Base-by-base conservation (phyloP, 345 rosid species). In the Turnera subulata region DNA sequence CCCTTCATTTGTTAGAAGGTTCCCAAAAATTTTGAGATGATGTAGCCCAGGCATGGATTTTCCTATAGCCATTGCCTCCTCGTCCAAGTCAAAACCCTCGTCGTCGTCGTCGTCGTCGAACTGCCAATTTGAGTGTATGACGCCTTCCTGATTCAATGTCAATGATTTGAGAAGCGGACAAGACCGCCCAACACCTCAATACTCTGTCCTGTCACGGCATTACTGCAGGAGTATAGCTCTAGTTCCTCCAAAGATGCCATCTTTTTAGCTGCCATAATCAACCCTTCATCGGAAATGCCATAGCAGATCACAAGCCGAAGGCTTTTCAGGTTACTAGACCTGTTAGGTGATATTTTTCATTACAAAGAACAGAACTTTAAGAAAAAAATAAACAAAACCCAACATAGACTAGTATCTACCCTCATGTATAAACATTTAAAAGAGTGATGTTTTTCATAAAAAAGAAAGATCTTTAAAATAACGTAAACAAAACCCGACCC, bases 211-310 rank as follows among this genome's bases (percentile, higher is more conserved):
- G 52, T 58, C 49, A 74, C 33, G 43, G 80, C 53, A 21, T 66
- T 55, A 50, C 38, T 43, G 11, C 74, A 59, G n/a, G 76, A 44
- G 63, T 52, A 63, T 6, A 81, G 32, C 26, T 84, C 86, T 15
- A 89, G 80, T 12, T 75, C 86, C 74, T 89, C 88, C 6, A 89
- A 77, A 54, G 70, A 61, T 14, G 82, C 79, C 58, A 82, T 67
- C 44, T 68, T 80, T 39, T 40, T 23, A 53, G 77, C 81, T 25
- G 77, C 79, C 70, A 58, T 66, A 1, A 33, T 45, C 55, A 82
- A 58, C 45, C 81, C 88, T 26, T 68, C 64, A 33, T 76, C 76
- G 4, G 85, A 52, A 39, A 89, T 40, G 19, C 6, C 0, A 51
- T 59, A 0, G 65, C 83, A 79, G 10, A 0, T n/a, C 16, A 59